Evolutionary conservation across 192 early-diverging fungal genomes (phyloP), one percentile per base, ranked within the genome.

Genomic region (Ambispora gerdemannii): DNA sequence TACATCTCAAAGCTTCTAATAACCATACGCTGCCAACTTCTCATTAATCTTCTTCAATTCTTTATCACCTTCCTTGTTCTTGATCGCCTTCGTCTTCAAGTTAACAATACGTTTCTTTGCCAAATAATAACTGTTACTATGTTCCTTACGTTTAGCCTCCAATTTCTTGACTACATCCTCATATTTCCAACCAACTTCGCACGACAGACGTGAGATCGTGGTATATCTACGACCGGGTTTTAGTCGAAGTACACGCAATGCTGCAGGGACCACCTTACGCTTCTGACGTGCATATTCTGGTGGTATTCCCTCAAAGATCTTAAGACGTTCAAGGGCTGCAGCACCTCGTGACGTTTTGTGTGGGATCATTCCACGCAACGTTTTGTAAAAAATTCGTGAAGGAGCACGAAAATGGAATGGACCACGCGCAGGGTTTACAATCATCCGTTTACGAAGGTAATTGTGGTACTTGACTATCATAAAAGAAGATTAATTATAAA

Each of bases 181-280:
- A 91, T 98, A 97, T 84, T 97, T 98, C 97, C 97, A 98, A 75
- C 97, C 95, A 77, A 98, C 90, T 87, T 98, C 97, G 78, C 86
- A 78, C 52, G 92, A 89, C 83, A 98, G 87, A 75, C 93, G 89
- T 84, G 93, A 91, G 71, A 98, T 81, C 74, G 89, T 90, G 82
- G 93, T 93, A 92, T 87, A 98, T 90, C 97, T 97, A 87, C 97
- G 92, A 66, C 93, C 94, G 67, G 97, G 95, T 86, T 90, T 89
- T 50, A 98, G 86, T 83, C 93, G 93, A 80, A 99, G 89, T 72
- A 97, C 95, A 76, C 97, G 95, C 70, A 99, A 92, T 51, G 97
- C 97, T 63, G 87, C 85, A 79, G 97, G 97, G 65, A 97, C 88
- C 72, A 98, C 97, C 83, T 97, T 87, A 80, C 94, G 92, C 92